phyloP scores from a whole-genome alignment of 352 stramenopile genomes.

The Phytophthora podocarpi region DNA sequence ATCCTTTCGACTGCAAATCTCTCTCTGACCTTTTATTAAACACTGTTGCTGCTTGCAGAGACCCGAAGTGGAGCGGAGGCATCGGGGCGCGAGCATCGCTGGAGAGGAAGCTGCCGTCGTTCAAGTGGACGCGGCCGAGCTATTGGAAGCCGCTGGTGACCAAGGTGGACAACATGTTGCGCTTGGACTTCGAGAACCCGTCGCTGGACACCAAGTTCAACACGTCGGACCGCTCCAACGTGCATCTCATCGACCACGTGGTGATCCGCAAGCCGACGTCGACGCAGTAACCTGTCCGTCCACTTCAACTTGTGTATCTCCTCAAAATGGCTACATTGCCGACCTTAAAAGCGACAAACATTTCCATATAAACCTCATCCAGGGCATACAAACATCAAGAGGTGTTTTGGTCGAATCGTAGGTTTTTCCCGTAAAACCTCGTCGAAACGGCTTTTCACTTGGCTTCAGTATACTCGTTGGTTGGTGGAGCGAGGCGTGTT shows the following conservation, averaged over 20 bases:
- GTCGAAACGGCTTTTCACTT: slow-evolving; percentile 20
- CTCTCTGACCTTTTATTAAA: background rate
- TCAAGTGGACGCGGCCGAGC: slow-evolving; percentile 75
- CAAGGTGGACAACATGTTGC: slow-evolving; percentile 85
- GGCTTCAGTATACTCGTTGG: slow-evolving; percentile 40
- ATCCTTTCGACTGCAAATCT: background rate
- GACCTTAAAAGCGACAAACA: slow-evolving; percentile 15
- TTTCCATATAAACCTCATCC: slow-evolving; percentile 27
- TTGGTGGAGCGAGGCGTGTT: too few relatives aligned
- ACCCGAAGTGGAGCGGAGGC: slow-evolving; percentile 78
- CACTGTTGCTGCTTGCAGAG: slow-evolving; percentile 43
- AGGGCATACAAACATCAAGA: slow-evolving; percentile 17
- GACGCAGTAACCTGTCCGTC: background rate
- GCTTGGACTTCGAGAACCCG: slow-evolving; percentile 85
- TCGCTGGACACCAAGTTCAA: slow-evolving; percentile 79
- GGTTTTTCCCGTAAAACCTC: slow-evolving; percentile 34
- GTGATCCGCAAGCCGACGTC: slow-evolving; percentile 45
- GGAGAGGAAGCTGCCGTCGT: slow-evolving; percentile 68
- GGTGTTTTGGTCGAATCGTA: slow-evolving; percentile 18
- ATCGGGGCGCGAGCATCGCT: slow-evolving; percentile 46
- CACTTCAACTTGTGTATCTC: slow-evolving; percentile 10
- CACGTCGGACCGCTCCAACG: slow-evolving; percentile 75
- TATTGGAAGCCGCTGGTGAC: slow-evolving; percentile 86
- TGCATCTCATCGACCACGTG: slow-evolving; percentile 82
- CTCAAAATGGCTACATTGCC: slow-evolving; percentile 14